Percentiles rank a stretch among this genome's conserved stretches.
Evolutionary conservation across 2,329 filamentous ascomycete genomes (phyloP).

Genomic region (Ceratocystis smalleyi): DNA sequence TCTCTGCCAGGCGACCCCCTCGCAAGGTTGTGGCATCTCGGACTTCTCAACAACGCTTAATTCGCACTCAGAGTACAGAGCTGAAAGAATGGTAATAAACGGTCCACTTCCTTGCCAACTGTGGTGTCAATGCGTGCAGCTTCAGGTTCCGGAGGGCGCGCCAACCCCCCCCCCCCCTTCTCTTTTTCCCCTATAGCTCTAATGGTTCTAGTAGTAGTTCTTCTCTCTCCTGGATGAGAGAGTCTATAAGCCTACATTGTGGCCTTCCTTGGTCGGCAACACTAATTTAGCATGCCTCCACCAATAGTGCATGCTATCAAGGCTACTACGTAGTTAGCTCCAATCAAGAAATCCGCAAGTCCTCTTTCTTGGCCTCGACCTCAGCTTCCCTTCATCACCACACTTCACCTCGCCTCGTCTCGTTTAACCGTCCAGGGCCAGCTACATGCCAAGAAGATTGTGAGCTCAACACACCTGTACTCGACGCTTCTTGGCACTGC

Average conservation of each 20-base stretch:
- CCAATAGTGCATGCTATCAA: not conserved
- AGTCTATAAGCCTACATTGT: not conserved
- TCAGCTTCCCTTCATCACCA: not conserved
- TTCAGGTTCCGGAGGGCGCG: not conserved
- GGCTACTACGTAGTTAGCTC: not conserved
- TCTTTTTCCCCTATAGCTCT: not conserved
- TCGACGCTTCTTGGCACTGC: not conserved
- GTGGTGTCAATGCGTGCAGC: not conserved
- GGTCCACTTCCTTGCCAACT: not conserved
- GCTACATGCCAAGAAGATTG: not conserved
- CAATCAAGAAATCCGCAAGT: not conserved
- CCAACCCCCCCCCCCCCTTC: not conserved
- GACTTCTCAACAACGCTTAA: not conserved
- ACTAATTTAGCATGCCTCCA: not conserved
- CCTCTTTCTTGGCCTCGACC: not conserved
- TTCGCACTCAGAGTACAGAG: not conserved
- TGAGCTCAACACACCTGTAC: not conserved
- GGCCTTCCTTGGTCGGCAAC: not conserved
- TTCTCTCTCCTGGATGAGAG: not conserved
- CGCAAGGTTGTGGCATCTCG: not conserved
- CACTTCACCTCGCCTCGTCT: not conserved
- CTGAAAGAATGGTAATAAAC: not conserved
- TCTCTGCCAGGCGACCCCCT: not conserved
- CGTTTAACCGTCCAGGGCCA: not conserved
- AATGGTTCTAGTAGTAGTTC: not conserved